Conservation (phyloP, 129 eudicot species). For the sunflower (Helianthus annuus) region HanXRQr2.0-SUNRISE NC_035433.2:133483049-133483548, state of each 20-base stretch:
- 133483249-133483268: background rate
- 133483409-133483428: background rate
- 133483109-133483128: background rate
- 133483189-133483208: background rate
- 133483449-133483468: background rate
- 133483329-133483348: constrained; percentile 35
- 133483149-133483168: background rate
- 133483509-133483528: no score
- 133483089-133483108: background rate
- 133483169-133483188: background rate
- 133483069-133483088: constrained; percentile 11
- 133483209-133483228: background rate
- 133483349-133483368: background rate
- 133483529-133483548: background rate
- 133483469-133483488: background rate
- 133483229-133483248: background rate
- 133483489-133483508: background rate
- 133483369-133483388: no score
- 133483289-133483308: constrained; percentile 23
- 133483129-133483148: background rate
- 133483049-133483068: constrained; percentile 20
- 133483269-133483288: background rate
- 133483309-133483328: constrained; percentile 14
- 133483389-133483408: background rate
- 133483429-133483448: background rate